Percentiles rank a stretch among this genome's conserved stretches.
Conservation (phyloP, 176 grass and related monocot genomes). For the Miscanthus lutarioriparius region DNA sequence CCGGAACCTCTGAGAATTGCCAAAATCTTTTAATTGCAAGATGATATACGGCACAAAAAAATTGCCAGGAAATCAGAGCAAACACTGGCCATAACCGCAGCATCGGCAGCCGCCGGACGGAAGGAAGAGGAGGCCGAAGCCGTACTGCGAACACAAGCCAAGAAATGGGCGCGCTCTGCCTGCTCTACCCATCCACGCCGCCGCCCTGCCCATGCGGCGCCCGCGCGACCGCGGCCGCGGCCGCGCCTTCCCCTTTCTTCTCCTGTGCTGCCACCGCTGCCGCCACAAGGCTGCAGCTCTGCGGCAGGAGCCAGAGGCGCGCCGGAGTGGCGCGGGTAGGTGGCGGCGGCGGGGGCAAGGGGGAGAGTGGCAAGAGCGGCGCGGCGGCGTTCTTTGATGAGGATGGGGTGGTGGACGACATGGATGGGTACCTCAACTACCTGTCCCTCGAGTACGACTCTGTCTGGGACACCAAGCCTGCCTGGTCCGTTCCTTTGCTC, state of each 20-base stretch:
- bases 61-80: neutral
- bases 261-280: slow-evolving; percentile 8
- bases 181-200: slow-evolving; percentile 27
- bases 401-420: slow-evolving; percentile 82
- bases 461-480: slow-evolving; percentile 95
- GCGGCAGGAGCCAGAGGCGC: neutral
- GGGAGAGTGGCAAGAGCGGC: slow-evolving; percentile 11
- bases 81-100: slow-evolving; percentile 19
- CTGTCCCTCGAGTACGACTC: slow-evolving; percentile 97
- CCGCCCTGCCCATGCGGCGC: slow-evolving; percentile 24
- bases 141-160: neutral
- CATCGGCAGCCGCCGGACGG: slow-evolving; percentile 11
- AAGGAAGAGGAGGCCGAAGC: neutral
- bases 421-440: slow-evolving; percentile 92
- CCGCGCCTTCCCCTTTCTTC: neutral
- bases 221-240: neutral
- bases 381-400: slow-evolving; percentile 65
- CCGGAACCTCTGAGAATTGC: neutral
- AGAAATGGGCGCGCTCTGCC: slow-evolving; percentile 54
- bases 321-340: slow-evolving; percentile 2
- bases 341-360: slow-evolving; percentile 17
- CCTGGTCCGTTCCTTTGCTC: slow-evolving; percentile 51
- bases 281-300: neutral
- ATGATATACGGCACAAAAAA: neutral
- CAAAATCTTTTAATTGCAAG: neutral